Evolutionary conservation across 805 yeast species (phyloP), one percentile per base, ranked within the genome.

Genomic region (Kodamaea neixiangensis): DNA sequence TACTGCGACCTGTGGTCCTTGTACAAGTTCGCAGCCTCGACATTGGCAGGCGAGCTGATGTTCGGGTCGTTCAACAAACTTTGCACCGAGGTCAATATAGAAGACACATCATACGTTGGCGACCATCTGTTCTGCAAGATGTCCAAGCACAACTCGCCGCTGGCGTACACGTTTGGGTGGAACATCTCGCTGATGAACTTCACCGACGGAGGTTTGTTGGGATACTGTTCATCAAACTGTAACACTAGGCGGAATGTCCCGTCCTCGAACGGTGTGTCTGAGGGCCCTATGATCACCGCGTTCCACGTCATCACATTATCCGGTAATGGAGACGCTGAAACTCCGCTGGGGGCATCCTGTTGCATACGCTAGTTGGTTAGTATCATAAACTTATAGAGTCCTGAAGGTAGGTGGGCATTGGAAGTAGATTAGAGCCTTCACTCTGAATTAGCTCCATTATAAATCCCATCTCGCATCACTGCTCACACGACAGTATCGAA

Each of bases 251-350:
- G 80, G 70, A 94, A 94, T 0, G 98, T 94, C 11, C 99, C 99
- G 65, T 94, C 99, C 68, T 94, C 99, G 65, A 90, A 94, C 2
- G 99, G 98, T 0, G 99, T 94, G 57, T 91, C 97, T 20, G 93
- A 85, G 1, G 99, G 99, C 0, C 99, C 99, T 51, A 94, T 92
- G 55, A 94, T 94, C 52, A 94, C 96, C 0, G 97, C 99, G 68
- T 94, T 94, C 71, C 99, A 94, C 34, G 89, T 81, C 97, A 94
- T 91, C 47, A 94, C 97, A 63, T 94, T 94, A 66, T 94, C 98
- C 3, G 98, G 91, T 47, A 93, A 79, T 3, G 99, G 99, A 4
- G 97, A 89, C 0, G 99, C 99, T 5, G 97, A 89, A 9, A 94
- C 96, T 13, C 99, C 99, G 29, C 96, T 94, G 19, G 99, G 97